Base-by-base conservation (phyloP, 2,329 filamentous ascomycete species). In the Chaetomium olivaceum region DNA sequence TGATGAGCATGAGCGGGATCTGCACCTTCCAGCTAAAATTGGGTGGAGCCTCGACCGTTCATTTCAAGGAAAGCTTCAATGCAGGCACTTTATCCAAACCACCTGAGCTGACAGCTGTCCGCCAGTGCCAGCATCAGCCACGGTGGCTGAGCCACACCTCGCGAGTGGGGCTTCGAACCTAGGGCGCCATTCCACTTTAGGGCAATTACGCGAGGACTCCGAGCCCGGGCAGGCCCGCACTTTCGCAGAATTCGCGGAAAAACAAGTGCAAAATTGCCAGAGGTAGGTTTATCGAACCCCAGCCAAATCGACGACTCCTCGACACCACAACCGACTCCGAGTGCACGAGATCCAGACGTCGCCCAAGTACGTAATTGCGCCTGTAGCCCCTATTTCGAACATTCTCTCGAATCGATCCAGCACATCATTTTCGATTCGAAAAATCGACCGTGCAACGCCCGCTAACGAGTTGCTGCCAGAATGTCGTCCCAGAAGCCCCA, bases 401-500 rank as follows among this genome's bases (percentile, higher is more conserved):
- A 43, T 7, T 29, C 50, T 29, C 50, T 66, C 66, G 65, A 69
- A 48, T 58, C 68, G 63, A 65, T 52, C 51, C 54, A 58, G 25
- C 25, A 63, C 43, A n/a, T 36, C 8, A 11, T 58, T 63, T 31
- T 43, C 39, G 29, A n/a, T 36, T 29, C 46, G 31, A 23, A 23
- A 52, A 55, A 36, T 50, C 55, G 43, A 33, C 54, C 29, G 19
- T 52, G 48, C 65, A 62, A n/a, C 59, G 19, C 63, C 65, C 64
- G 71, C 73, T 77, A 72, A 78, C 74, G 61, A 69, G 46, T 62
- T 66, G 77, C 75, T 69, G 73, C 72, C 79, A 87, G 83, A 85
- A 90, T 90, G 87, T 89, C 88, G 80, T 80, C 83, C 77, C 87
- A 65, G 61, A 71, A 72, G 84, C 82, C 84, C 72, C 80, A 85